Conservation (phyloP, 23 red algal species). For the Gracilaria domingensis region DNA sequence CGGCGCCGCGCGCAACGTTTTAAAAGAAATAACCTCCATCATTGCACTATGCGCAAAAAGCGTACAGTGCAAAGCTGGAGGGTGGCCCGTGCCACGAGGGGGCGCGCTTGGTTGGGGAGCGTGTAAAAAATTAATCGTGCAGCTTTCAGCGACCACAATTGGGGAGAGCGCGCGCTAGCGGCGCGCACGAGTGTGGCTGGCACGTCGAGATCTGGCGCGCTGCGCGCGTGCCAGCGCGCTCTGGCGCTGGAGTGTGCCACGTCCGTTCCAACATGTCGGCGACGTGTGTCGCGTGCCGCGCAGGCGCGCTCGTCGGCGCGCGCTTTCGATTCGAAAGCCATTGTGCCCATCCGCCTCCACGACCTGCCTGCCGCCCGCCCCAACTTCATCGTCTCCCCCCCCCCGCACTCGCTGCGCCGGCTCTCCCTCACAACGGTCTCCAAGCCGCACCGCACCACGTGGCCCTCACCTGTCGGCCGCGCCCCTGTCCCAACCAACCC, state of each 20-base stretch:
- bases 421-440: conserved; percentile 3
- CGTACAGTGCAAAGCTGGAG: no score
- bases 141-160: no score
- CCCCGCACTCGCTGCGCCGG: no score
- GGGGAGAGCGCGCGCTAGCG: no score
- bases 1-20: no score
- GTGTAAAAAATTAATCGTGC: no score
- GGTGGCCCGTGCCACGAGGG: no score
- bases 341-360: neutral
- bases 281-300: no score
- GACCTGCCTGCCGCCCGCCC: neutral
- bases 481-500: neutral
- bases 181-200: neutral
- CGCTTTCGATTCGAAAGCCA: conserved; percentile 5
- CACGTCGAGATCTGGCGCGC: neutral
- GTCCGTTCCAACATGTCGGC: conserved; percentile 17
- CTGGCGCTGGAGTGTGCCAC: neutral
- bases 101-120: no score
- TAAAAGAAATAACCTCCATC: no score
- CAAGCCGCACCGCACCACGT: neutral
- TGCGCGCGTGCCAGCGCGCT: neutral
- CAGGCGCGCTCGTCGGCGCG: conserved; percentile 8
- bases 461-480: neutral
- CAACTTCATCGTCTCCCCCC: no score
- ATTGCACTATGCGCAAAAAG: no score